Conservation (phyloP, 495 filamentous ascomycete species). For the Xylaria castorea region DNA sequence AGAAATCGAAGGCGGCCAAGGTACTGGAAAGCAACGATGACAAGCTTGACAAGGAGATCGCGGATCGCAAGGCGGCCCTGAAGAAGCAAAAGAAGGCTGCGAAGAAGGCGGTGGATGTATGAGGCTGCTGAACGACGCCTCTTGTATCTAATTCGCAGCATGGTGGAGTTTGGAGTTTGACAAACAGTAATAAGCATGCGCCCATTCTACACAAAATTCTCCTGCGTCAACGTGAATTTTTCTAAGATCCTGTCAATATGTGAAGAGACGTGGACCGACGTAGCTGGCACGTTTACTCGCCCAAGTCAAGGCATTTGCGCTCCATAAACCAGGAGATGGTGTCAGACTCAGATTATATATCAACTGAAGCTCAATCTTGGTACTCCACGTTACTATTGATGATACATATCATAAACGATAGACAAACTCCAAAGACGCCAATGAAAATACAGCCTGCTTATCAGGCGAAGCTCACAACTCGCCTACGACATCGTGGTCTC, state of each 20-base stretch:
- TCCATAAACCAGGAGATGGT: not conserved
- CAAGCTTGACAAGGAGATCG: conserved; percentile 65
- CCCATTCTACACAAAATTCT: conserved; percentile 30
- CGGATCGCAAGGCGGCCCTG: conserved; percentile 64
- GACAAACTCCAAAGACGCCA: conserved; percentile 12
- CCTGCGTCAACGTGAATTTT: not conserved
- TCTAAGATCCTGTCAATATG: not conserved
- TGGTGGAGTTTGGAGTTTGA: conserved; percentile 38
- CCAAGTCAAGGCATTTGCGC: not conserved
- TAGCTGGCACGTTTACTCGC: not conserved
- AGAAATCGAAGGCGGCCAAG: conserved; percentile 59
- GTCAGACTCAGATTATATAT: not conserved
- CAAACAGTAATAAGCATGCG: conserved; percentile 37
- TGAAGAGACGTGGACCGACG: not conserved
- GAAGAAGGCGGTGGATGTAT: conserved; percentile 61
- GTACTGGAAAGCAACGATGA: conserved; percentile 57
- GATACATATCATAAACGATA: not conserved
- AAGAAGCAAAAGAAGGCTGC: conserved; percentile 65
- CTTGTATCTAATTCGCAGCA: conserved; percentile 31
- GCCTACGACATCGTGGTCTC: conserved; percentile 20
- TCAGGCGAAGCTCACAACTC: conserved; percentile 36
- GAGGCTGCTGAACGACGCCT: conserved; percentile 26
- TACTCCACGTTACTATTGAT: not conserved
- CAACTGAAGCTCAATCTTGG: not conserved
- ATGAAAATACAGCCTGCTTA: conserved; percentile 22